Percentiles rank a stretch among this genome's conserved stretches.
These are phyloP conservation scores for Aspergillus eucalypticola DNA, from an alignment of 2,329 filamentous ascomycete species.

Conservation along the genomic window DNA sequence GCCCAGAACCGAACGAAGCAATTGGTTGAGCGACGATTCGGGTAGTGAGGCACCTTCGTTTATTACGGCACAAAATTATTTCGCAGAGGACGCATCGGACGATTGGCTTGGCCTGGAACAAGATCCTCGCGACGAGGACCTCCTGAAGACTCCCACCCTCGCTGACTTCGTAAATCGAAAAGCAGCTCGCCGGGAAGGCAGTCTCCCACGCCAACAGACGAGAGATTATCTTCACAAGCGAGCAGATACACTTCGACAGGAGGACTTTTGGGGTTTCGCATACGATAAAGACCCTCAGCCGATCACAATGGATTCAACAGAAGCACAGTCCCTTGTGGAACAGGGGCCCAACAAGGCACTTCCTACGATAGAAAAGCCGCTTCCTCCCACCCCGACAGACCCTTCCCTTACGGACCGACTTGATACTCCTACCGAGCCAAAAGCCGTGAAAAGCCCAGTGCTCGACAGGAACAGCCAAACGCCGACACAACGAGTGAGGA, in stretches of 20 bases:
- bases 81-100: slow-evolving; percentile 45
- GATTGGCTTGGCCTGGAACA: slow-evolving; percentile 47
- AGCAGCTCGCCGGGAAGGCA: slow-evolving; percentile 20
- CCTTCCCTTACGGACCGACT: slow-evolving; percentile 9
- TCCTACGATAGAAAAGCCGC: slow-evolving; percentile 41
- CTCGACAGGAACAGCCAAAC: slow-evolving; percentile 23
- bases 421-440: slow-evolving; percentile 14
- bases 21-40: slow-evolving; percentile 81
- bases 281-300: slow-evolving; percentile 43
- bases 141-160: slow-evolving; percentile 43
- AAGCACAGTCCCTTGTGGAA: slow-evolving; percentile 24
- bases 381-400: slow-evolving; percentile 38
- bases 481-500: slow-evolving; percentile 54
- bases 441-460: slow-evolving; percentile 17
- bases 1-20: slow-evolving; percentile 67
- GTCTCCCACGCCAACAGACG: slow-evolving; percentile 26
- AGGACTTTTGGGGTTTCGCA: slow-evolving; percentile 48
- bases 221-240: slow-evolving; percentile 41
- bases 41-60: slow-evolving; percentile 72
- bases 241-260: slow-evolving; percentile 45
- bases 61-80: slow-evolving; percentile 43
- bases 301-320: slow-evolving; percentile 35
- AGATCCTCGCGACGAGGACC: slow-evolving; percentile 39
- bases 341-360: slow-evolving; percentile 20
- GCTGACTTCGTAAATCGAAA: slow-evolving; percentile 37